Conservation (phyloP, 257 asterid genomes). For the Apocynum venetum region DNA sequence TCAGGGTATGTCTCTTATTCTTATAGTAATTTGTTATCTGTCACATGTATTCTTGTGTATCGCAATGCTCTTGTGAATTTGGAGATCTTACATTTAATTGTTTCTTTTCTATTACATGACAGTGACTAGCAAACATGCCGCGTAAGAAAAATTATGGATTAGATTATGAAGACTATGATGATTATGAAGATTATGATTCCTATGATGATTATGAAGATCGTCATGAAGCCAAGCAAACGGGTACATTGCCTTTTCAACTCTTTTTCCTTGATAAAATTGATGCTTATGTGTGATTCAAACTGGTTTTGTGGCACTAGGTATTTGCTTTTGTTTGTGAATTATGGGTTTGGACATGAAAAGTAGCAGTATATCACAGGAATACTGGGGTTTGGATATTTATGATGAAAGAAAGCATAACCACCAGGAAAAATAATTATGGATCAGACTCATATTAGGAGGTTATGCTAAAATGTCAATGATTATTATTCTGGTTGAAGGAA, state of each 20-base stretch:
- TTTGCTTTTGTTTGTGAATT: not conserved
- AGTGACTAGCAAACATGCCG: conserved; percentile 61
- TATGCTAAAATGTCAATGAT: not conserved
- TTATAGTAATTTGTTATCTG: not conserved
- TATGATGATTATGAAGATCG: conserved; percentile 47
- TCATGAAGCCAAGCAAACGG: conserved; percentile 43
- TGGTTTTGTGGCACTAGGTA: not conserved
- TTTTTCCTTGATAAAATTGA: not conserved
- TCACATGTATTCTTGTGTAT: not conserved
- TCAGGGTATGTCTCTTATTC: conserved; percentile 7
- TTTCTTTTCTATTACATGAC: conserved; percentile 2
- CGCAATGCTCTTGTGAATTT: not conserved
- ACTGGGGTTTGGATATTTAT: not conserved
- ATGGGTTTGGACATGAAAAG: not conserved
- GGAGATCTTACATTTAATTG: not conserved
- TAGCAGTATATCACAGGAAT: not conserved
- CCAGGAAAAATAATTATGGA: not conserved
- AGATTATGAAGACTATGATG: conserved; percentile 47
- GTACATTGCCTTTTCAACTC: conserved; percentile 20
- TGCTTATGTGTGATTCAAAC: not conserved
- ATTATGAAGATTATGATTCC: conserved; percentile 42
- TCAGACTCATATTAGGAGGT: not conserved
- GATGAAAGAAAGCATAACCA: not conserved
- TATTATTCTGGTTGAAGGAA: not conserved
- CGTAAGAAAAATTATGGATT: conserved; percentile 55